phyloP scores from a whole-genome alignment of 768 basidiomycete species.

The Kwoniella sp. region DNA sequence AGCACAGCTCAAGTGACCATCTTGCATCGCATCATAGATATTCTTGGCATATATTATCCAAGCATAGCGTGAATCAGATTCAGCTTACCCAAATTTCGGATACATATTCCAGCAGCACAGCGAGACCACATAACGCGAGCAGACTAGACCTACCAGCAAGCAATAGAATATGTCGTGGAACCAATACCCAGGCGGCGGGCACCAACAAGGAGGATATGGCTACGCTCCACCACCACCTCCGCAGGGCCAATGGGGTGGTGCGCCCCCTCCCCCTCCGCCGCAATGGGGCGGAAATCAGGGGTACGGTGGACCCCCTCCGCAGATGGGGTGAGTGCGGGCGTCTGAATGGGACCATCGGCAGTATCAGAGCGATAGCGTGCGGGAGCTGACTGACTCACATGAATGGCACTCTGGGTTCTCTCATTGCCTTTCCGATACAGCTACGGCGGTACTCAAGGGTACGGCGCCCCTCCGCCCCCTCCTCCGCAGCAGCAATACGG shows the following conservation, averaged over 20 bases:
- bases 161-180: conserved; percentile 51
- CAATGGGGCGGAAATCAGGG: conserved; percentile 11
- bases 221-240: conserved; percentile 33
- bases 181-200: conserved; percentile 43
- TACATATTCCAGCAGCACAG: too few relatives aligned
- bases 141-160: background rate
- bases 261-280: conserved; percentile 36
- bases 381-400: background rate
- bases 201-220: conserved; percentile 30
- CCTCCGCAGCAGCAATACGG: conserved; percentile 26
- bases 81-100: too few relatives aligned
- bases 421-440: background rate
- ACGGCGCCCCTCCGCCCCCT: conserved; percentile 21
- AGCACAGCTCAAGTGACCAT: too few relatives aligned
- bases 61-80: too few relatives aligned
- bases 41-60: too few relatives aligned
- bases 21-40: too few relatives aligned
- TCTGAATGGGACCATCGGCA: too few relatives aligned
- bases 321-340: conserved; percentile 27
- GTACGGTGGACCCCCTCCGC: conserved; percentile 27
- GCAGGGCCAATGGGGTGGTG: conserved; percentile 22
- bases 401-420: background rate
- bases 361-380: too few relatives aligned
- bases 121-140: too few relatives aligned
- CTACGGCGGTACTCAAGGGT: conserved; percentile 16